Evolutionary conservation across 306 rosid genomes (phyloP), one percentile per base, ranked within the genome.

Genomic region (Citrullus amarus): DNA sequence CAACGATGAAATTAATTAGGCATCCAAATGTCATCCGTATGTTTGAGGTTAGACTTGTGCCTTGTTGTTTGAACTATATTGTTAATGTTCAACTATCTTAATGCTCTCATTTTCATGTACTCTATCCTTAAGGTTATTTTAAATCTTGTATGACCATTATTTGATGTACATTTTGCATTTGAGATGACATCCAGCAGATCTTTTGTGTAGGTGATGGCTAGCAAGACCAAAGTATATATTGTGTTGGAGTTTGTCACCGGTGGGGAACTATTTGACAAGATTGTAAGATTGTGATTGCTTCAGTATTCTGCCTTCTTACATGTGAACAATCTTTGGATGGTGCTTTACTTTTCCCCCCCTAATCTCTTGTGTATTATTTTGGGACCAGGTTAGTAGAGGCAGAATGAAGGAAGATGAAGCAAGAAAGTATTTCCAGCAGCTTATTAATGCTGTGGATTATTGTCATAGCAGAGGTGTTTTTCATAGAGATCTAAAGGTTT

Each of bases 1-100:
- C 96, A 25, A 95, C 98, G 2, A 95, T 95, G 98, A 95, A 92
- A 82, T 83, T 95, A 57, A 89, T 95, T 65, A 91, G 92, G 86
- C 97, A 95, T 77, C 98, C 98, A 39, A 92, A 95, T 74, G 98
- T 95, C 66, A 89, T 95, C 77, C 93, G 97, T 44, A 92, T 95
- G 97, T 74, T 84, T 54, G 97, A 95, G 98, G 98, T 94, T 70
- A 83, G 94, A 66, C 83, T 46, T 39, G 17, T 25, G 39, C 56
- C 74, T 48, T 25, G 61, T 51, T 51, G 28, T 73, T 73, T 51
- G 39, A 73, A 55, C 76, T 50, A 30, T 51, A 51, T 50, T 17
- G 55, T 71, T 44, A 22, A 46, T 32, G 25, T 70, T 43, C 39
- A 46, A 46, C 56, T 12, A 20, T 12, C 20, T 14, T 70, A 70